Evolutionary conservation across 495 filamentous ascomycete species (phyloP), one percentile per base, ranked within the genome.

Genomic region (Hypoxylon intermedium): DNA sequence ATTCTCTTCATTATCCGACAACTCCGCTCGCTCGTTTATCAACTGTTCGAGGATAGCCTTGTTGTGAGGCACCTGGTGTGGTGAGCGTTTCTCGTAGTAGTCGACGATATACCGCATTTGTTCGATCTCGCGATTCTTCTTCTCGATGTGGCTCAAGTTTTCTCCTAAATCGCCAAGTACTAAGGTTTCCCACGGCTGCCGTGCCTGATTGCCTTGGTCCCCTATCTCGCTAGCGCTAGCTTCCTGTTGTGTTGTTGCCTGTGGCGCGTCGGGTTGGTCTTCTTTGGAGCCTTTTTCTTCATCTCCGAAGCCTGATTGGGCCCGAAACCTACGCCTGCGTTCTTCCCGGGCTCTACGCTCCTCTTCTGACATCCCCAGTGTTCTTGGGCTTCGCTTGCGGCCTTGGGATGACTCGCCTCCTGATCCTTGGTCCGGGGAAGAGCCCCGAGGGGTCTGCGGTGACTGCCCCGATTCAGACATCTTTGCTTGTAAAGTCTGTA

Each of bases 1-100:
- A 49, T 78, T 78, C 31, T 71, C 70, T 51, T 73, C 69, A 16
- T 68, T 68, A 18, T 77, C 74, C 26, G 72, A 69, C 48, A 79
- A 73, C 30, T 65, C 49, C 6, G 9, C 48, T 24, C 77, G 67
- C 47, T 76, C 70, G 2, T 18, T 50, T 34, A 76, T 46, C 9
- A 75, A 59, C 15, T 65, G 49, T 5, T 77, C 57, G 5, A 75
- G 68, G n/a, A 70, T 58, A 23, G 36, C 43, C 31, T 37, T 56
- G 18, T 71, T 46, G n/a, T 69, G 68, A 24, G 43, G 19, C 19
- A 63, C 63, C 26, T 67, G 38, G 15, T 60, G 23, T 24, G 67
- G 63, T 21, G 75, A 73, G 30, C 72, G 47, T 6, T 71, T 18
- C 7, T 61, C 50, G 21, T 77, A 72, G 40, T 72, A 49, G 6